These are phyloP conservation scores for Mucor piriformis DNA, from an alignment of 371 early-diverging fungal genomes.

Conservation along the genomic window DNA sequence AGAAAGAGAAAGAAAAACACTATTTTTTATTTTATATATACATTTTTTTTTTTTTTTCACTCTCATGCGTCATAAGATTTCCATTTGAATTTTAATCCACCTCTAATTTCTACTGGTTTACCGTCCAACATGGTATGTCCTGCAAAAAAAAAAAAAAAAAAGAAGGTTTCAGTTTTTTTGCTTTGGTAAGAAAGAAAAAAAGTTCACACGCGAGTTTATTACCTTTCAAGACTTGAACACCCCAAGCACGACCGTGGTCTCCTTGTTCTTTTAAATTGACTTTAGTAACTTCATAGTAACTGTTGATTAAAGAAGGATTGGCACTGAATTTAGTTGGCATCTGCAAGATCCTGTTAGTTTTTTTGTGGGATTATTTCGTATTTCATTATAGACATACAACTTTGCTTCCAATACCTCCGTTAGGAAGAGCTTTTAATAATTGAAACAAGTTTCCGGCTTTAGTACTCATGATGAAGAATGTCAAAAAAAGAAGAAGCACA, in stretches of 20 bases:
- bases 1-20: background rate
- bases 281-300: constrained; percentile 43
- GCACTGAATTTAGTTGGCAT: constrained; percentile 31
- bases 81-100: constrained; percentile 39
- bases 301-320: constrained; percentile 30
- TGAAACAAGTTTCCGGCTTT: constrained; percentile 29
- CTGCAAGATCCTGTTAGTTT: constrained; percentile 16
- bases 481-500: background rate
- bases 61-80: constrained; percentile 9
- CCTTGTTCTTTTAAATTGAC: constrained; percentile 34
- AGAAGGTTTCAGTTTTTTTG: too few relatives aligned
- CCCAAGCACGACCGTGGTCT: constrained; percentile 38
- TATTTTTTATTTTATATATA: background rate
- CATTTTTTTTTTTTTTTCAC: background rate
- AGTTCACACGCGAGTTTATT: too few relatives aligned
- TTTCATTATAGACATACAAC: too few relatives aligned
- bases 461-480: constrained; percentile 9
- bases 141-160: too few relatives aligned
- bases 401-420: constrained; percentile 32
- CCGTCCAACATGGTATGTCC: constrained; percentile 41
- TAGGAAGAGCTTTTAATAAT: constrained; percentile 28
- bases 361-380: too few relatives aligned
- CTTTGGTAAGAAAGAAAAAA: too few relatives aligned
- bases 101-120: constrained; percentile 38
- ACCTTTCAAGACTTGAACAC: constrained; percentile 39